Conservation (phyloP, 2,329 filamentous ascomycete species). For the Claviceps arundinis region DNA sequence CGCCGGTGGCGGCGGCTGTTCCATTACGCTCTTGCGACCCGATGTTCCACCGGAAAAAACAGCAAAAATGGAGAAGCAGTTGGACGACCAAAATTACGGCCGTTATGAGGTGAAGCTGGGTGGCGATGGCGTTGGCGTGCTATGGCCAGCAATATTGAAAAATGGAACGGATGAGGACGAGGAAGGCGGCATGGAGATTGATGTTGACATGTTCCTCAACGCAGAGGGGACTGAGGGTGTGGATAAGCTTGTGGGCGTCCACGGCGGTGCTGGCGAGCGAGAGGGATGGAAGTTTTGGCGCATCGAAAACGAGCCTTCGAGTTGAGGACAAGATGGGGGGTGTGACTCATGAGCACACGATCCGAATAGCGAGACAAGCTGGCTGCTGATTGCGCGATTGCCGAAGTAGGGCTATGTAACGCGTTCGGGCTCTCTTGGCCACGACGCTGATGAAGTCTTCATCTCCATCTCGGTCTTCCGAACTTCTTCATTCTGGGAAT, state of each 20-base stretch:
- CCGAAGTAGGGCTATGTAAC: too few species aligned
- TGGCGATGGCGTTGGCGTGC: conserved; percentile 83
- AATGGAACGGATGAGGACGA: conserved; percentile 68
- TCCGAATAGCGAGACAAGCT: too few species aligned
- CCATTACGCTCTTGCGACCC: conserved; percentile 76
- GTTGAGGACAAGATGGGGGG: not conserved
- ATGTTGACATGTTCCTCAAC: conserved; percentile 69
- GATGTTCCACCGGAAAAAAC: conserved; percentile 44
- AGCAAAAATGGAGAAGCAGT: conserved; percentile 47
- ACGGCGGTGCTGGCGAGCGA: conserved; percentile 50
- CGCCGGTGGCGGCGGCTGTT: conserved; percentile 88
- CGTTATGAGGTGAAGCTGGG: conserved; percentile 84
- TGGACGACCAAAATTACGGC: conserved; percentile 61
- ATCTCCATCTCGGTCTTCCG: too few species aligned
- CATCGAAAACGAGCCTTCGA: conserved; percentile 32
- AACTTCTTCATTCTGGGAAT: too few species aligned
- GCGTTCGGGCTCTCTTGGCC: too few species aligned
- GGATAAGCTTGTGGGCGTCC: conserved; percentile 74
- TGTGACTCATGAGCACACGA: not conserved
- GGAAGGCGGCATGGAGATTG: conserved; percentile 81
- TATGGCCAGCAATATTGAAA: conserved; percentile 84
- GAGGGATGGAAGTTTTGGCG: conserved; percentile 85
- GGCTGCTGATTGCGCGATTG: too few species aligned
- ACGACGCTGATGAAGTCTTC: too few species aligned
- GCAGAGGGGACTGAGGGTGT: conserved; percentile 77